phyloP scores from a whole-genome alignment of 1,284 basidiomycete genomes.

The Cystobasidium sp. region DNA sequence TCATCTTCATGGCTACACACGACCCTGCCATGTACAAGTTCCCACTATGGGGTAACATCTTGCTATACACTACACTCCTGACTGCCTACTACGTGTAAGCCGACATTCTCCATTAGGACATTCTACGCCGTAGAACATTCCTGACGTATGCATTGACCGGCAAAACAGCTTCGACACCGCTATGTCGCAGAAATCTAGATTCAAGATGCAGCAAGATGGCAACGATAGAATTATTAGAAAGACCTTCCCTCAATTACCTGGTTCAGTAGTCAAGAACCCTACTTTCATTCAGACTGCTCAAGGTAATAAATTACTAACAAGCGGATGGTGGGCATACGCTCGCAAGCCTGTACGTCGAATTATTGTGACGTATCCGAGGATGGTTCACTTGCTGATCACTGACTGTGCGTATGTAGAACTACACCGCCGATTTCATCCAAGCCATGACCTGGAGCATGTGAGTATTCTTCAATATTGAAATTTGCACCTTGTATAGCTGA shows the following conservation, averaged over 20 bases:
- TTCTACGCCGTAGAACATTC: too few species aligned
- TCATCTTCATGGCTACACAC: slow-evolving; percentile 97
- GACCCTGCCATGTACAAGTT: slow-evolving; percentile 86
- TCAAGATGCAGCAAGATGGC: slow-evolving; percentile 90
- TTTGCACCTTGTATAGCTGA: neutral
- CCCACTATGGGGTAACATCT: slow-evolving; percentile 73
- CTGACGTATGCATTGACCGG: too few species aligned
- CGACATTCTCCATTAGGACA: too few species aligned
- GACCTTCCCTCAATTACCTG: slow-evolving; percentile 92
- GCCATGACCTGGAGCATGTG: slow-evolving; percentile 47
- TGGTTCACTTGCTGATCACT: neutral
- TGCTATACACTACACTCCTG: slow-evolving; percentile 74
- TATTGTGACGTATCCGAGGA: neutral
- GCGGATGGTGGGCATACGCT: slow-evolving; percentile 87
- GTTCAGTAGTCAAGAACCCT: slow-evolving; percentile 84
- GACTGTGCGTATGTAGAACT: slow-evolving; percentile 50
- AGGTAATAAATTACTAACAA: slow-evolving; percentile 70
- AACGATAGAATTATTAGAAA: slow-evolving; percentile 82
- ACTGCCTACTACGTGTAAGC: slow-evolving; percentile 81
- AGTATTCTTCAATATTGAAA: slow-evolving; percentile 22
- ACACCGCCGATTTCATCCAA: slow-evolving; percentile 57
- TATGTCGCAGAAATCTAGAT: slow-evolving; percentile 96
- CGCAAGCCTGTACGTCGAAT: slow-evolving; percentile 74
- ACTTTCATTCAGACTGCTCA: slow-evolving; percentile 91
- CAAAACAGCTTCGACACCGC: slow-evolving; percentile 87